These are phyloP conservation scores for Aspergillus sp. DNA, from an alignment of 2,329 filamentous ascomycete species.

Conservation along the genomic window DNA sequence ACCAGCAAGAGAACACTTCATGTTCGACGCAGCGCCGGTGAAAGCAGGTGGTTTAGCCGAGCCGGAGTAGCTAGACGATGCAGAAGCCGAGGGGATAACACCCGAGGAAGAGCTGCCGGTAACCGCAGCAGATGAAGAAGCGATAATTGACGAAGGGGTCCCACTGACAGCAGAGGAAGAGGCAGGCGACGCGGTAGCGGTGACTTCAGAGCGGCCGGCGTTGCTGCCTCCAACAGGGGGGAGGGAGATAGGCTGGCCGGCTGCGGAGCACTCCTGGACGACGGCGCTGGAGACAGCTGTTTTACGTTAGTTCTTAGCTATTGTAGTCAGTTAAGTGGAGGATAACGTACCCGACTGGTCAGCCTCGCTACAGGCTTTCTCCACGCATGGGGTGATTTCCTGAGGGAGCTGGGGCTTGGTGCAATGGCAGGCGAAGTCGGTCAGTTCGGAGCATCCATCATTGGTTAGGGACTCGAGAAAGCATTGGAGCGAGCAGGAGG, in stretches of 20 bases:
- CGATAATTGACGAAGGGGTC: neutral
- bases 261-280: slow-evolving; percentile 27
- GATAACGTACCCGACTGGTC: slow-evolving; percentile 33
- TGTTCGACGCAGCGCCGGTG: slow-evolving; percentile 18
- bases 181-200: neutral
- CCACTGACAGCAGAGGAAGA: neutral
- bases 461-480: slow-evolving; percentile 35
- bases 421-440: slow-evolving; percentile 47
- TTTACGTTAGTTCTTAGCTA: neutral
- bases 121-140: neutral
- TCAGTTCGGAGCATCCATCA: slow-evolving; percentile 41
- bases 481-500: slow-evolving; percentile 41
- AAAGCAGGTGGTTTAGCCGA: slow-evolving; percentile 16
- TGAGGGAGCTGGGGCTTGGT: slow-evolving; percentile 37
- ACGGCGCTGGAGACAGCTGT: slow-evolving; percentile 33
- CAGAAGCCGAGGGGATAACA: slow-evolving; percentile 5
- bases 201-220: neutral
- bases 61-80: slow-evolving; percentile 6
- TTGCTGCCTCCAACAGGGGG: slow-evolving; percentile 18
- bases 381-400: slow-evolving; percentile 42
- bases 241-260: slow-evolving; percentile 31
- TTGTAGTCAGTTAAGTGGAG: neutral
- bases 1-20: slow-evolving; percentile 21
- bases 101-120: slow-evolving; percentile 4
- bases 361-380: slow-evolving; percentile 32